Base-by-base conservation (phyloP, 441 rosid genomes). In the Euphorbia corollata region DNA sequence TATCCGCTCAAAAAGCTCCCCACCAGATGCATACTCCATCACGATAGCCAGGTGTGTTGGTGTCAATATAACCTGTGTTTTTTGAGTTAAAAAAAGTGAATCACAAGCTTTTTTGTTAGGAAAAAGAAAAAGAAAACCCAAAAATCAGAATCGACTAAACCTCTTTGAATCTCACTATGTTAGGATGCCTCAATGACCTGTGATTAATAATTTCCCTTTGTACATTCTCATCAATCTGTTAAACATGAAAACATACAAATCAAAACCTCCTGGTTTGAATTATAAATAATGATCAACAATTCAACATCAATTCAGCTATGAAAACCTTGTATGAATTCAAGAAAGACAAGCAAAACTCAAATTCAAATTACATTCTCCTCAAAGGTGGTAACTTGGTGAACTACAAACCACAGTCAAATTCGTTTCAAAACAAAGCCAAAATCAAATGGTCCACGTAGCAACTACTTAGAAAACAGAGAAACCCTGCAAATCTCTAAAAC, bases 21-120 rank as follows among this genome's bases (percentile, higher is more conserved):
- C 98, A 10, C 99, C 99, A 32, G 99, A 82, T 64, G 99, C 99
- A 70, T 87, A 95, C 75, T 95, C 99, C 99, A 95, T 95, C 36
- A 85, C 98, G 66, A 95, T 95, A n/a, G 99, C 99, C 63, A 95
- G 84, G 81, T 95, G 99, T 4, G 97, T 88, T 24, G 97, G 97
- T 56, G 98, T 91, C 69, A 94, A 82, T 56, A 87, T 80, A 63
- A 94, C 98, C 99, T 91, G 70, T 27, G 68, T 54, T 72, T 19
- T 65, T 67, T 68, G 32, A 51, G 34, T 27, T 10, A 12, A 45
- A 10, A 41, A 13, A 45, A 34, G 66, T 48, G 62, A 68, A 53
- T 30, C 53, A 53, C 23, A 61, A 53, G 30, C 45, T n/a, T 18
- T 45, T 27, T 61, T 36, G 55, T 41, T 45, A 0, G 45, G 12